Evolutionary conservation across 306 rosid genomes (phyloP).

Genomic region (Dryas octopetala): DNA sequence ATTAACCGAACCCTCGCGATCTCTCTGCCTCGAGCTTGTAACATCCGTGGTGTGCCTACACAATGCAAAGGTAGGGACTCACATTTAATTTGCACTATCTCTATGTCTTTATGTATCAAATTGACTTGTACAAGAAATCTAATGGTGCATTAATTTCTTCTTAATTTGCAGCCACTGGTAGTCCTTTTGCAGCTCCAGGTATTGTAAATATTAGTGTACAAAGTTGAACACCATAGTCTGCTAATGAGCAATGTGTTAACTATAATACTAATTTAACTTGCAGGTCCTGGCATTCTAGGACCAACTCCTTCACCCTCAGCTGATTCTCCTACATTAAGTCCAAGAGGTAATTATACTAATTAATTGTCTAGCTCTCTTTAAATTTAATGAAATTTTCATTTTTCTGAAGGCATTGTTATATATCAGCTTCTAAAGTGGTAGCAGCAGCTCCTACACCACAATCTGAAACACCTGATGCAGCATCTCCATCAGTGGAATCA

Average conservation of each 20-base stretch:
- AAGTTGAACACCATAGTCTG: too few relatives aligned
- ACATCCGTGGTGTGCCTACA: conserved; percentile 30
- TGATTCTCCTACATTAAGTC: conserved; percentile 43
- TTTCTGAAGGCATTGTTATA: background rate
- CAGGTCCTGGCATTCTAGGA: conserved; percentile 43
- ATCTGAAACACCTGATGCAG: conserved; percentile 22
- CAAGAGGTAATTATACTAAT: conserved; percentile 41
- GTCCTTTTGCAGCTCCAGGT: conserved; percentile 74
- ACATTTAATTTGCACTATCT: background rate
- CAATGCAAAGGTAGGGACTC: conserved; percentile 60
- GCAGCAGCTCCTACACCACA: conserved; percentile 19
- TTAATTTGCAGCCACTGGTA: conserved; percentile 47
- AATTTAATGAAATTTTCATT: background rate
- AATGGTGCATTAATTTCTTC: background rate
- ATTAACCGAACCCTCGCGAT: conserved; percentile 42
- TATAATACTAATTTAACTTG: background rate
- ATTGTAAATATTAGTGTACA: background rate
- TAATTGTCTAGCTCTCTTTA: background rate
- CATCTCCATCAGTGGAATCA: conserved; percentile 30
- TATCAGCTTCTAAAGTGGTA: conserved; percentile 39
- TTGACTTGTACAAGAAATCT: conserved; percentile 4
- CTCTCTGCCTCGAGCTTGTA: conserved; percentile 57
- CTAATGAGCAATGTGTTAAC: background rate
- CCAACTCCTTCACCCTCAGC: conserved; percentile 31
- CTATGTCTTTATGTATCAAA: background rate